Percentiles rank a stretch among this genome's conserved stretches.
phyloP scores from a whole-genome alignment of 441 rosid genomes.

The Adansonia gregorii region DNA sequence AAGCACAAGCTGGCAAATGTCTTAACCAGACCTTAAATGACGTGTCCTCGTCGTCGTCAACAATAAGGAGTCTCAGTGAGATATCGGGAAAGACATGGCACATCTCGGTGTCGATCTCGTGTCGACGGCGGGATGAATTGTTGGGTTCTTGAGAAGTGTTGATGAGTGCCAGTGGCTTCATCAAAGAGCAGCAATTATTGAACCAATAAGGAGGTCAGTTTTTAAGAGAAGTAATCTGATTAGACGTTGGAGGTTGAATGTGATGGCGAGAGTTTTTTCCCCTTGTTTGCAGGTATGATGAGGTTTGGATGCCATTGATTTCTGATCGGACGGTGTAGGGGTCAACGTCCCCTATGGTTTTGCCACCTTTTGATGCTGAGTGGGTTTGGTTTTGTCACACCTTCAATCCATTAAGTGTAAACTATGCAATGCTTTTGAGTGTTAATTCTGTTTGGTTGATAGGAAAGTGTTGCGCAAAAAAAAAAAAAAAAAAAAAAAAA shows the following conservation, averaged over 20 bases:
- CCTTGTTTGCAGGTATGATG: constrained; percentile 63
- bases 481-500: background rate
- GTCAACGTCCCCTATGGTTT: constrained; percentile 59
- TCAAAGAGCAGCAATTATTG: constrained; percentile 45
- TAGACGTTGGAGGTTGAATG: constrained; percentile 20
- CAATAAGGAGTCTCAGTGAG: constrained; percentile 56
- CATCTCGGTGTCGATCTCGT: constrained; percentile 66
- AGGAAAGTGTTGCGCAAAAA: background rate
- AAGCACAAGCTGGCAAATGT: constrained; percentile 2
- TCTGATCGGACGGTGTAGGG: constrained; percentile 68
- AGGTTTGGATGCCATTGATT: constrained; percentile 94
- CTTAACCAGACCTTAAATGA: constrained; percentile 32
- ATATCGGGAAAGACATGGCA: constrained; percentile 51
- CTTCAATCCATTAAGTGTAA: constrained; percentile 66
- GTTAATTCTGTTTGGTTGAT: background rate
- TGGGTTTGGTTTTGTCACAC: constrained; percentile 98
- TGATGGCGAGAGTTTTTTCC: background rate
- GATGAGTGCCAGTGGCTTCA: constrained; percentile 73
- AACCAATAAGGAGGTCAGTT: constrained; percentile 79
- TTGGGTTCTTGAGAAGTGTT: constrained; percentile 63
- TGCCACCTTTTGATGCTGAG: constrained; percentile 89
- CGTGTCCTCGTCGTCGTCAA: constrained; percentile 26
- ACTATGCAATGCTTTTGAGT: background rate
- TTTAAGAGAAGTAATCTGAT: constrained; percentile 13
- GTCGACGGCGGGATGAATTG: constrained; percentile 63